A percentile compares a stretch with the other conserved stretches of the same genome.
Conservation (phyloP, 306 rosid genomes). For the Mimosa pudica region DNA sequence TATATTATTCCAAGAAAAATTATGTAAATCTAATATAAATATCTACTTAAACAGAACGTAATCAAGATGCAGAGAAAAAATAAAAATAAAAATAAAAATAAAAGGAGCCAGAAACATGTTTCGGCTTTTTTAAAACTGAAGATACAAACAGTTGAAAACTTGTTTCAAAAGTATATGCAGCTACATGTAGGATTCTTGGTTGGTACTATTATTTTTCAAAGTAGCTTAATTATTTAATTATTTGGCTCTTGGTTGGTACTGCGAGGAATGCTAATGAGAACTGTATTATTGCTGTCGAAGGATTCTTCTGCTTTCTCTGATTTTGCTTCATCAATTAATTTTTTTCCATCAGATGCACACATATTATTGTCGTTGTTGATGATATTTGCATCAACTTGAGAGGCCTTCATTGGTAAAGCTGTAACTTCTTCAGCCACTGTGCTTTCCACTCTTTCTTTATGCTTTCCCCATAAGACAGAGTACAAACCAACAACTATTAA, state of each 20-base stretch:
- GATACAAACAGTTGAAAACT: not conserved
- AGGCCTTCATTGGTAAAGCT: conserved; percentile 51
- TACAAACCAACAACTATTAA: conserved; percentile 75
- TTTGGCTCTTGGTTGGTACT: conserved; percentile 12
- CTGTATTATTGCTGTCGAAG: conserved; percentile 26
- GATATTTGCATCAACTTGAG: conserved; percentile 32
- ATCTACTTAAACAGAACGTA: not conserved
- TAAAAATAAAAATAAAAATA: not conserved
- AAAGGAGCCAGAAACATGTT: not conserved
- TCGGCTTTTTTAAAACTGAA: not conserved
- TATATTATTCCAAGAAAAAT: not conserved
- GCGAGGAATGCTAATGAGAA: conserved; percentile 38
- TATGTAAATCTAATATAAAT: not conserved
- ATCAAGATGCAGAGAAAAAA: not conserved
- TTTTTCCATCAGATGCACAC: conserved; percentile 3
- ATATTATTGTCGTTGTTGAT: not conserved
- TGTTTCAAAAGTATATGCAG: conserved; percentile 1
- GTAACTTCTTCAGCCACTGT: conserved; percentile 45
- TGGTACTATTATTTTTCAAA: not conserved
- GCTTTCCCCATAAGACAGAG: conserved; percentile 89
- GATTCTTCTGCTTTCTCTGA: conserved; percentile 19
- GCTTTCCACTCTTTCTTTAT: conserved; percentile 57
- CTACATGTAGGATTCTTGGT: not conserved
- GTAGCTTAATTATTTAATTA: not conserved
- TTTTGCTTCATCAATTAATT: conserved; percentile 16